Evolutionary conservation across 495 filamentous ascomycete species (phyloP), one percentile per base, ranked within the genome.

Genomic region (Aspergillus heteromorphus): DNA sequence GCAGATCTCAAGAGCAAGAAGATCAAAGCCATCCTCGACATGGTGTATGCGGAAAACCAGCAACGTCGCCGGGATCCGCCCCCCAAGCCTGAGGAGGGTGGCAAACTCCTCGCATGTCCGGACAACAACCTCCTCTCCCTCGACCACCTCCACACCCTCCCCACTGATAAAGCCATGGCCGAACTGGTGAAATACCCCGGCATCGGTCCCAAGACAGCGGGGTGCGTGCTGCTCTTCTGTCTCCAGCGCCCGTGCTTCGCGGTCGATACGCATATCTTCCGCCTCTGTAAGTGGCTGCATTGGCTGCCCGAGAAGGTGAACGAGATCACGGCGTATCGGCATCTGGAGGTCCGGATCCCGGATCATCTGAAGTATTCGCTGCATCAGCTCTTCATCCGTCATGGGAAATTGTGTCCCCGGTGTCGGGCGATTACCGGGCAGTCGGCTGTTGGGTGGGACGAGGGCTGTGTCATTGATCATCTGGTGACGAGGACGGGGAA

Each of bases 181-280:
- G 82, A 86, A 51, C 77, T 97, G 31, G 80, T 83, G 47, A 85
- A 80, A 50, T 93, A 86, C 42, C 87, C 87, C 2, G 93, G 92
- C 3, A 88, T 97, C 54, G 93, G 92, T 0, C 84, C 89, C 49
- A 98, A 98, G 72, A 96, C 92, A 0, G 87, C 92, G 3, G 86
- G 89, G 7, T 98, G 93, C 58, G 87, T 92, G 13, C 69, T 87
- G 11, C 75, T 92, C 2, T 95, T 95, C 66, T 91, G 88, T 66
- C 78, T 95, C 20, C 81, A 82, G 57, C 79, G 82, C 11, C 86
- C 88, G 0, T 86, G 84, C 65, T 92, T 92, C 61, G 89, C 90
- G 0, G 89, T 95, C 1, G 89, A 93, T 60, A 95, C 89, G 0
- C 89, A 92, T 59, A 89, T 93, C 56, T 85, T 85, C 64, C 83